These are phyloP conservation scores for Scenedesmus sp. DNA, from an alignment of 163 green algal genomes.

Conservation along the genomic window DNA sequence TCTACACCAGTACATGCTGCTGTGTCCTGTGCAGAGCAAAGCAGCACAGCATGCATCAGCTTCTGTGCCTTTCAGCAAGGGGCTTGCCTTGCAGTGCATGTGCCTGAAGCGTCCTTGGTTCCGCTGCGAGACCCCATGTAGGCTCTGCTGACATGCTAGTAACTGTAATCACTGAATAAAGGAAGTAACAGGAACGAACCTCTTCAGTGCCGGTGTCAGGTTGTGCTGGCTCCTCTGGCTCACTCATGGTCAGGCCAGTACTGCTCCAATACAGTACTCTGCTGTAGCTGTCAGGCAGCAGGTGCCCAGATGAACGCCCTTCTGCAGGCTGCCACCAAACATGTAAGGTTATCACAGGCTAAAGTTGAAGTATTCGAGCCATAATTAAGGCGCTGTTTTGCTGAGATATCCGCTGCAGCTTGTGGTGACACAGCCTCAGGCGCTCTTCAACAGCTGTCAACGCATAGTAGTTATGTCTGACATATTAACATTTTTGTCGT, in stretches of 20 bases:
- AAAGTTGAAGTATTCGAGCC: no score
- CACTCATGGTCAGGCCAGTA: slow-evolving; percentile 13
- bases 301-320: not conserved
- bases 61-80: not conserved
- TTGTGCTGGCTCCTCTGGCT: not conserved
- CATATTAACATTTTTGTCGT: no score
- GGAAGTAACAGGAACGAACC: not conserved
- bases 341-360: no score
- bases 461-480: not conserved
- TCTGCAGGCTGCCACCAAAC: not conserved
- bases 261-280: not conserved
- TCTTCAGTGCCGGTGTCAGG: not conserved
- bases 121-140: not conserved
- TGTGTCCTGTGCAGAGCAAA: not conserved
- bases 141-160: no score
- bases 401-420: not conserved
- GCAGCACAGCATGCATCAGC: not conserved
- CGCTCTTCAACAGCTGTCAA: not conserved
- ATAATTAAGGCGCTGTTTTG: not conserved
- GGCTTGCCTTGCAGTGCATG: not conserved
- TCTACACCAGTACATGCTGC: not conserved
- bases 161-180: no score
- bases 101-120: not conserved
- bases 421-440: not conserved
- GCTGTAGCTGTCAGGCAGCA: not conserved